Conservation (phyloP, 257 asterid species). For the Oldenlandia corymbosa region DNA sequence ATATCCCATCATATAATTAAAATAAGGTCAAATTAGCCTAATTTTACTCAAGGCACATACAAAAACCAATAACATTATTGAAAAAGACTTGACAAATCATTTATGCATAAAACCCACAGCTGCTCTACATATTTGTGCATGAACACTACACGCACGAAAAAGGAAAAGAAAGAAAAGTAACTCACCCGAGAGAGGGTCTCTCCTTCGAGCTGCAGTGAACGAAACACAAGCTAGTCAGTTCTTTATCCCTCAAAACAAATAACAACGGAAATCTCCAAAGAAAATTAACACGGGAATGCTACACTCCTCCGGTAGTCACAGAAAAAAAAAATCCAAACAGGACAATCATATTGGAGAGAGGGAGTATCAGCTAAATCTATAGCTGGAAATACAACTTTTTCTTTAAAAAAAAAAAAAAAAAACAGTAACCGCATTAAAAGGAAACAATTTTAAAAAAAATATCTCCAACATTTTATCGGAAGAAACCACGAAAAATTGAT, state of each 20-base stretch:
- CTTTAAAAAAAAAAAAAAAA: background rate
- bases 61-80: background rate
- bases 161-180: slow-evolving; percentile 4
- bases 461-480: background rate
- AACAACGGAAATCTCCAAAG: slow-evolving; percentile 10
- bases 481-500: slow-evolving; percentile 4
- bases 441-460: too few relatives aligned
- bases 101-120: background rate
- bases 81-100: background rate
- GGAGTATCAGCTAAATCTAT: background rate
- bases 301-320: too few relatives aligned
- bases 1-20: too few relatives aligned
- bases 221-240: slow-evolving; percentile 14
- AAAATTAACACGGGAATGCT: background rate
- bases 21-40: background rate
- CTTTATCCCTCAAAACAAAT: slow-evolving; percentile 11
- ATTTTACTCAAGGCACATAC: background rate
- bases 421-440: background rate
- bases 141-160: too few relatives aligned
- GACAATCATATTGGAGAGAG: too few relatives aligned
- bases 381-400: too few relatives aligned
- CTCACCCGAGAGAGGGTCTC: slow-evolving; percentile 99
- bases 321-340: too few relatives aligned
- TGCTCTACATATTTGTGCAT: background rate
- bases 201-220: slow-evolving; percentile 86